Percentiles rank a stretch among this genome's conserved stretches.
phyloP scores from a whole-genome alignment of 1,284 basidiomycete species.

The Ganoderma meredithae region DNA sequence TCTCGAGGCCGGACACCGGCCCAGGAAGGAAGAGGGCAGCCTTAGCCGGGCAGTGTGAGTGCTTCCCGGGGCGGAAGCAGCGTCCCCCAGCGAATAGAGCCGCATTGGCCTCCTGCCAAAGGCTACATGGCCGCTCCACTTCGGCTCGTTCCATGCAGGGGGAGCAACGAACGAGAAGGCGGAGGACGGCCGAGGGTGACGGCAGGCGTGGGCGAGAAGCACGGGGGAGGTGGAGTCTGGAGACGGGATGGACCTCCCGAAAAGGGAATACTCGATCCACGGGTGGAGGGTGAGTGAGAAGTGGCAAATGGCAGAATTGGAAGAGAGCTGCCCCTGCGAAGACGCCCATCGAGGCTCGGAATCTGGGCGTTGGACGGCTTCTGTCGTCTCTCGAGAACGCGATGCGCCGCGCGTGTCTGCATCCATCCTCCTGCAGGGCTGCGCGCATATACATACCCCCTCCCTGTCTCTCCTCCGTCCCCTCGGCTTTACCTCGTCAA shows the following conservation, averaged over 20 bases:
- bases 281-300: not conserved
- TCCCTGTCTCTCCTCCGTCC: slow-evolving; percentile 16
- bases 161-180: not conserved
- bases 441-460: slow-evolving; percentile 27
- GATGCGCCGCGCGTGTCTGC: not conserved
- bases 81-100: not conserved
- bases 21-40: not conserved
- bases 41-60: not conserved
- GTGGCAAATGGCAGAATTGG: not conserved
- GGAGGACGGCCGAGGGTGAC: not conserved
- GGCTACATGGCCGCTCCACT: not conserved
- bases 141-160: not conserved
- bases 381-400: slow-evolving; percentile 1
- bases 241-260: not conserved
- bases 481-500: slow-evolving; percentile 17
- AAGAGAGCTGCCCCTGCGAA: not conserved
- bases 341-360: slow-evolving; percentile 1
- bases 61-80: not conserved
- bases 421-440: not conserved
- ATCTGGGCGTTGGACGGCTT: slow-evolving; percentile 2
- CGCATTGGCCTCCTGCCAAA: not conserved
- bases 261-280: slow-evolving; percentile 1
- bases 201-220: not conserved
- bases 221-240: not conserved
- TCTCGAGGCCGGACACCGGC: not conserved